These are phyloP conservation scores for Solidago caesia DNA, from an alignment of 129 eudicot species.

Conservation along the genomic window DNA sequence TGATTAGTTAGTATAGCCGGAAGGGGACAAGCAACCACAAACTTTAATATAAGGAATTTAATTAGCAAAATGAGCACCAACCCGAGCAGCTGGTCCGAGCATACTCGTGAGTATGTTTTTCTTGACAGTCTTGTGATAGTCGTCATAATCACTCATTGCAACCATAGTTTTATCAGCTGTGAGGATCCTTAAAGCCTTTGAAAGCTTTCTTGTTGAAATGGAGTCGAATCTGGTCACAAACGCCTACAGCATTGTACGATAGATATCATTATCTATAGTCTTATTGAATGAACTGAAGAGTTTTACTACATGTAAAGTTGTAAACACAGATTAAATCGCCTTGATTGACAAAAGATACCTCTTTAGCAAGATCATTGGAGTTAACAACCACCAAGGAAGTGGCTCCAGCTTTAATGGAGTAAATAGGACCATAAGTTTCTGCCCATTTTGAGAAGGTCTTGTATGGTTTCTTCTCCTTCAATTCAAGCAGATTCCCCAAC, in stretches of 20 bases:
- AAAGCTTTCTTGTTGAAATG: slow-evolving; percentile 69
- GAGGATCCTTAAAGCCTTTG: slow-evolving; percentile 48
- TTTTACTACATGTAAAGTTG: not conserved
- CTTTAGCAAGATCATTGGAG: slow-evolving; percentile 60
- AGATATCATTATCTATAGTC: not conserved
- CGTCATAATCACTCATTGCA: slow-evolving; percentile 56
- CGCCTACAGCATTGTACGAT: slow-evolving; percentile 39
- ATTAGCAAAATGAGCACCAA: slow-evolving; percentile 7
- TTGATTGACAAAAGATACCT: slow-evolving; percentile 35
- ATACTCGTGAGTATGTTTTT: slow-evolving; percentile 39
- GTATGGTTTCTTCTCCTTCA: slow-evolving; percentile 60
- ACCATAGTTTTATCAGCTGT: slow-evolving; percentile 53
- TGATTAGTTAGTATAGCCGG: not conserved
- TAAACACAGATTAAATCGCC: not conserved
- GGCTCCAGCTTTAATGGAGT: slow-evolving; percentile 68
- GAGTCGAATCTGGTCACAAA: slow-evolving; percentile 63
- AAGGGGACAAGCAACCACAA: not conserved
- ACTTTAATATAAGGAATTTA: not conserved
- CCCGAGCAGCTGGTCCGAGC: slow-evolving; percentile 57
- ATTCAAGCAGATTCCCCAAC: slow-evolving; percentile 42
- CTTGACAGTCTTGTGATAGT: slow-evolving; percentile 48
- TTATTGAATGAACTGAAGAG: not conserved
- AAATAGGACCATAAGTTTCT: slow-evolving; percentile 76
- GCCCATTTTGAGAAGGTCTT: slow-evolving; percentile 74
- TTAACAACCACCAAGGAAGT: slow-evolving; percentile 58